Evolutionary conservation across 768 basidiomycete genomes (phyloP).

Genomic region (Holtermanniella nyarrowii): DNA sequence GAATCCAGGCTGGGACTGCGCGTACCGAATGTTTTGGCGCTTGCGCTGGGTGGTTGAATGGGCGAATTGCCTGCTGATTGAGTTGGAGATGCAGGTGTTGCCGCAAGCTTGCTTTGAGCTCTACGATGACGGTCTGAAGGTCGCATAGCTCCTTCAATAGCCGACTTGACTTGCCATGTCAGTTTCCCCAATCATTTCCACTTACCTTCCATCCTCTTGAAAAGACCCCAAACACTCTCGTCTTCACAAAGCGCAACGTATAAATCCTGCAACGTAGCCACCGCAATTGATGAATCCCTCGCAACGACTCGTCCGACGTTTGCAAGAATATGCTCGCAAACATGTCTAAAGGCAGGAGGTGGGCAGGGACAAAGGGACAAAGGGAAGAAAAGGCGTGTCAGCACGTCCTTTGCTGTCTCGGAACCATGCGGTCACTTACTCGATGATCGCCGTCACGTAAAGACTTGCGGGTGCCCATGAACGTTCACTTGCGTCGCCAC

Average conservation of each 20-base stretch:
- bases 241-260: conserved; percentile 86
- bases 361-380: conserved; percentile 9
- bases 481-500: conserved; percentile 48
- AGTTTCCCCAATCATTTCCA: conserved; percentile 1
- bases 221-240: conserved; percentile 69
- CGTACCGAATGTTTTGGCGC: background rate
- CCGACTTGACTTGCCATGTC: conserved; percentile 15
- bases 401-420: background rate
- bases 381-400: conserved; percentile 4
- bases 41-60: background rate
- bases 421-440: conserved; percentile 51
- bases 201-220: conserved; percentile 76
- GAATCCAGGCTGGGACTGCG: no score
- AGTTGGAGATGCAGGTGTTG: conserved; percentile 1
- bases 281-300: conserved; percentile 68
- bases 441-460: conserved; percentile 84
- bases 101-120: background rate
- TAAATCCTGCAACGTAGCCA: conserved; percentile 67
- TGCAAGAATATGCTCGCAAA: conserved; percentile 64
- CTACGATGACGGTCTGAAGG: conserved; percentile 1
- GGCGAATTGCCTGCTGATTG: conserved; percentile 6
- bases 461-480: conserved; percentile 71
- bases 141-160: conserved; percentile 17
- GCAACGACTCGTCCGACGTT: conserved; percentile 75
- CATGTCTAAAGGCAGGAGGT: conserved; percentile 21